Conservation (phyloP, 2,329 filamentous ascomycete species). For the Cladosporium sp. region DNA sequence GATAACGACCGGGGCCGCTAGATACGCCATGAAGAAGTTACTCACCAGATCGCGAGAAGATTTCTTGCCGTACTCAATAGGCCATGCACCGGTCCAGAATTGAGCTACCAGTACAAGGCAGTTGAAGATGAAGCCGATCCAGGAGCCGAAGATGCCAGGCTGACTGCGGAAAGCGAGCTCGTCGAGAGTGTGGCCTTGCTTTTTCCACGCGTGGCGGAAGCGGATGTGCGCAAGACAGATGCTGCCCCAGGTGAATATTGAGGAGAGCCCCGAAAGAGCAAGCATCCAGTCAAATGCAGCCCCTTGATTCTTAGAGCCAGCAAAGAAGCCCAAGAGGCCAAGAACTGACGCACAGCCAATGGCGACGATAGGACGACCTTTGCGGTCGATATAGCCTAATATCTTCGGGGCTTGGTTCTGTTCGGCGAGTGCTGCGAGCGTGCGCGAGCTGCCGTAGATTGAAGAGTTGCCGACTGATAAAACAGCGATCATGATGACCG, state of each 20-base stretch:
- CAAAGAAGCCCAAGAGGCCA: slow-evolving; percentile 77
- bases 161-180: slow-evolving; percentile 61
- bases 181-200: slow-evolving; percentile 64
- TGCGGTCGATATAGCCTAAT: slow-evolving; percentile 64
- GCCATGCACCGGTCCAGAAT: slow-evolving; percentile 28
- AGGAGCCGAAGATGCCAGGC: slow-evolving; percentile 63
- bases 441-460: slow-evolving; percentile 68
- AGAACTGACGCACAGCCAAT: slow-evolving; percentile 67
- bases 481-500: slow-evolving; percentile 63
- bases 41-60: slow-evolving; percentile 23
- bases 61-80: slow-evolving; percentile 27
- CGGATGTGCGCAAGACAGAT: slow-evolving; percentile 92
- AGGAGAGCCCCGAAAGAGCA: slow-evolving; percentile 70
- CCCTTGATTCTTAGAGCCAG: slow-evolving; percentile 60
- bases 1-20: slow-evolving; percentile 37
- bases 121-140: slow-evolving; percentile 58
- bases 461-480: slow-evolving; percentile 61
- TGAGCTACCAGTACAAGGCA: slow-evolving; percentile 53
- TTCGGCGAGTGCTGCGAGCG: slow-evolving; percentile 80
- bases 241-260: slow-evolving; percentile 77
- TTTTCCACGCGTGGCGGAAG: slow-evolving; percentile 76
- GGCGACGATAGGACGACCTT: slow-evolving; percentile 78
- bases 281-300: slow-evolving; percentile 78
- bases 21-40: slow-evolving; percentile 35
- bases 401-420: slow-evolving; percentile 62